These are phyloP conservation scores for Balansia obtecta DNA, from an alignment of 2,329 filamentous ascomycete species.

Conservation along the genomic window DNA sequence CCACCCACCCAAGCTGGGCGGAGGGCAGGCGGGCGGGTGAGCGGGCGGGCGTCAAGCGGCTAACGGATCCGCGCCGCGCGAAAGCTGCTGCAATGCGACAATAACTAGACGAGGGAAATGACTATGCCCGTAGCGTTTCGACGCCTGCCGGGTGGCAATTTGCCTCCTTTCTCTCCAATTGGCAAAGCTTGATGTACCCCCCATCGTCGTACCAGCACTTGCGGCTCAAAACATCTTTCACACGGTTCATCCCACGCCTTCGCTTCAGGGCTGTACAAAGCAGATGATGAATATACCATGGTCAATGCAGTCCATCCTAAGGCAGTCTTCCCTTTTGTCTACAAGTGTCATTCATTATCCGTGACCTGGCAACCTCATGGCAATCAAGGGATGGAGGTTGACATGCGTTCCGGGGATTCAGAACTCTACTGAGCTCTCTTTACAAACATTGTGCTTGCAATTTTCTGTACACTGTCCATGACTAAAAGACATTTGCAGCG, in stretches of 20 bases:
- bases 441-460: too few relatives aligned
- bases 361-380: too few relatives aligned
- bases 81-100: not conserved
- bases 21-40: not conserved
- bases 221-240: not conserved
- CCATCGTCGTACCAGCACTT: not conserved
- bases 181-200: not conserved
- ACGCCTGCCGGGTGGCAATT: not conserved
- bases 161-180: too few relatives aligned
- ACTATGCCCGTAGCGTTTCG: not conserved
- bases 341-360: not conserved
- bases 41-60: not conserved
- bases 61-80: not conserved
- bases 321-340: not conserved
- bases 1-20: constrained; percentile 1
- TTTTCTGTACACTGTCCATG: not conserved
- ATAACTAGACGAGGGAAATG: not conserved
- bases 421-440: too few relatives aligned
- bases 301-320: too few relatives aligned
- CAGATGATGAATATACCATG: not conserved
- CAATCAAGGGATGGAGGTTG: too few relatives aligned
- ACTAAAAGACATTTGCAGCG: not conserved
- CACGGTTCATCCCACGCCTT: too few relatives aligned
- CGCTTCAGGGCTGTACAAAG: not conserved
- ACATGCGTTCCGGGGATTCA: too few relatives aligned